Percentiles rank a stretch among this genome's conserved stretches.
Conservation (phyloP, 2,329 filamentous ascomycete genomes). For the Talaromyces amestolkiae region DNA sequence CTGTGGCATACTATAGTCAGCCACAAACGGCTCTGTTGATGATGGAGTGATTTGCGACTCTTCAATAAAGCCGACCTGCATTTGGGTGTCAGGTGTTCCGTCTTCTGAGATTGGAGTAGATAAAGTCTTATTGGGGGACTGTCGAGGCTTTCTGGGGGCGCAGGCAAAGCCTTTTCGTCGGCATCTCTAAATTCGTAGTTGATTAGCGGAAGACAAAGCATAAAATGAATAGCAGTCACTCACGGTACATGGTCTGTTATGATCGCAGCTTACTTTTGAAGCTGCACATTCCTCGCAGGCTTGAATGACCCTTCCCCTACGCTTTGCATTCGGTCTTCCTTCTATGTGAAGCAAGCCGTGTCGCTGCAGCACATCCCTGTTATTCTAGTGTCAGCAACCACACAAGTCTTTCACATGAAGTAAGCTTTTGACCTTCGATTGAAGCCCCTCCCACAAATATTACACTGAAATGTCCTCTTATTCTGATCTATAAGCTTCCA, state of each 20-base stretch:
- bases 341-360: background rate
- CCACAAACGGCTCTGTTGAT: background rate
- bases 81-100: background rate
- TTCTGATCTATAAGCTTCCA: background rate
- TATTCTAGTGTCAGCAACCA: background rate
- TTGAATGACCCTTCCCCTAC: slow-evolving; percentile 6
- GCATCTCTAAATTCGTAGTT: background rate
- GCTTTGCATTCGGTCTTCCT: background rate
- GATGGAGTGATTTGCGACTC: background rate
- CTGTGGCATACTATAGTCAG: background rate
- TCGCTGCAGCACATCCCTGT: background rate
- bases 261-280: slow-evolving; percentile 1
- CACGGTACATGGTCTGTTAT: background rate
- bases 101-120: background rate
- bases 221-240: background rate
- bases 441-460: background rate
- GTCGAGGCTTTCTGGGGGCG: background rate
- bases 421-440: background rate
- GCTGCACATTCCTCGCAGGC: background rate
- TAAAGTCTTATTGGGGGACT: background rate
- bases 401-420: background rate
- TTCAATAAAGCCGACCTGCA: background rate
- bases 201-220: background rate
- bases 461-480: background rate
- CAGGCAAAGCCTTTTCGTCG: background rate